A percentile compares a stretch with the other conserved stretches of the same genome.
These are phyloP conservation scores for Malus hybrid DNA, from an alignment of 331 rosid species.

Conservation along the genomic window DNA sequence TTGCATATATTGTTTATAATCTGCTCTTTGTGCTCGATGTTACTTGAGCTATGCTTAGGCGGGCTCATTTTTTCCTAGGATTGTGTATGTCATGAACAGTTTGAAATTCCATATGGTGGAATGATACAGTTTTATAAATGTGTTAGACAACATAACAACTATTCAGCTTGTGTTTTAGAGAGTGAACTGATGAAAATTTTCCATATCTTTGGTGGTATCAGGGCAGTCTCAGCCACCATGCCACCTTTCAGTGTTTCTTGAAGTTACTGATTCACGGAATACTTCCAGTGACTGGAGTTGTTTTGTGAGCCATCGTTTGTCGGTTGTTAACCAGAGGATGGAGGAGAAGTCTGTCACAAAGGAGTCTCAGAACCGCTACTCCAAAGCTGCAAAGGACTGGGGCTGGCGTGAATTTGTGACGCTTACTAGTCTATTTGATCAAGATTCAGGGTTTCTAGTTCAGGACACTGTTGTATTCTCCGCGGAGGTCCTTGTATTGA, in stretches of 20 bases:
- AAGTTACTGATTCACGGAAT: slow-evolving; percentile 96
- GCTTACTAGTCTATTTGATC: slow-evolving; percentile 97
- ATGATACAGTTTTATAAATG: neutral
- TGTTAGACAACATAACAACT: neutral
- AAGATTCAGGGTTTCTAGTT: slow-evolving; percentile 97
- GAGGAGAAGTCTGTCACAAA: slow-evolving; percentile 96
- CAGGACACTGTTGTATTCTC: slow-evolving; percentile 95
- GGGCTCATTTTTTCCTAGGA: slow-evolving; percentile 9
- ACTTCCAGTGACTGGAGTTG: slow-evolving; percentile 99
- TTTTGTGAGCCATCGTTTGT: slow-evolving; percentile 93
- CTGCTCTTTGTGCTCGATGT: slow-evolving; percentile 13
- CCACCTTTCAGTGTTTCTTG: slow-evolving; percentile 98
- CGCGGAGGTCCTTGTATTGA: slow-evolving; percentile 95
- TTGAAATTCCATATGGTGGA: neutral
- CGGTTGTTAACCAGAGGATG: slow-evolving; percentile 84
- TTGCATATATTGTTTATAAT: slow-evolving; percentile 17
- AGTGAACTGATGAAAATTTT: slow-evolving; percentile 35
- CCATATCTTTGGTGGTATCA: slow-evolving; percentile 42
- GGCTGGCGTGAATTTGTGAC: slow-evolving; percentile 99
- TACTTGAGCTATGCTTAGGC: slow-evolving; percentile 10
- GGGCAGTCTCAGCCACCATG: slow-evolving; percentile 99
- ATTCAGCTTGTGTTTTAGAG: slow-evolving; percentile 16
- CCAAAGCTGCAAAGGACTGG: slow-evolving; percentile 99
- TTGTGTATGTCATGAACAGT: neutral
- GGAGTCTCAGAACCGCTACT: slow-evolving; percentile 99